These are phyloP conservation scores for Fusarium solani-melongenae DNA, from an alignment of 2,329 filamentous ascomycete species.

Conservation along the genomic window DNA sequence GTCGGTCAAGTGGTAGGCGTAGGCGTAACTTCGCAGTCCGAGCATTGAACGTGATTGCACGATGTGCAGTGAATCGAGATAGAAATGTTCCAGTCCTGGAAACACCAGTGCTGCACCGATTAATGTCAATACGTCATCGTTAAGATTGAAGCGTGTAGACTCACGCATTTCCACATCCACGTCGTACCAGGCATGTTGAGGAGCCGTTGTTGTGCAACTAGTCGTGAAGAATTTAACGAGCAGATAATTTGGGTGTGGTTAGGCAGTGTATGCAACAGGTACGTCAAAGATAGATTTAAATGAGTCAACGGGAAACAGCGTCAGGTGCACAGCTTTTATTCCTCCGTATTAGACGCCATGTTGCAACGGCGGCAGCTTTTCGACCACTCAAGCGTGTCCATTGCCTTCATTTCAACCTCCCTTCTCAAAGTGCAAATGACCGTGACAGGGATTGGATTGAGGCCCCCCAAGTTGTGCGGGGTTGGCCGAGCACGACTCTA, in stretches of 20 bases:
- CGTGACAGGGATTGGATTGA: neutral
- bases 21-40: neutral
- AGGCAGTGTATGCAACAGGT: neutral
- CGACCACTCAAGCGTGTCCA: neutral
- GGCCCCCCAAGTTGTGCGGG: neutral
- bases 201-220: neutral
- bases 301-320: neutral
- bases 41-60: neutral
- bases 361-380: neutral
- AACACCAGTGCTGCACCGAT: neutral
- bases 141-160: neutral
- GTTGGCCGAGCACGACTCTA: neutral
- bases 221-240: neutral
- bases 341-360: neutral
- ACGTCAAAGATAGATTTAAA: neutral
- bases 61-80: neutral
- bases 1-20: neutral
- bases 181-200: neutral
- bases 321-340: neutral
- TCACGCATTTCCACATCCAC: neutral
- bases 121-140: neutral
- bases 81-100: conserved; percentile 1
- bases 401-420: neutral
- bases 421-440: neutral
- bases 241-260: neutral